These are phyloP conservation scores for Pythium pyrilobum DNA, from an alignment of 352 stramenopile genomes.

Conservation along the genomic window DNA sequence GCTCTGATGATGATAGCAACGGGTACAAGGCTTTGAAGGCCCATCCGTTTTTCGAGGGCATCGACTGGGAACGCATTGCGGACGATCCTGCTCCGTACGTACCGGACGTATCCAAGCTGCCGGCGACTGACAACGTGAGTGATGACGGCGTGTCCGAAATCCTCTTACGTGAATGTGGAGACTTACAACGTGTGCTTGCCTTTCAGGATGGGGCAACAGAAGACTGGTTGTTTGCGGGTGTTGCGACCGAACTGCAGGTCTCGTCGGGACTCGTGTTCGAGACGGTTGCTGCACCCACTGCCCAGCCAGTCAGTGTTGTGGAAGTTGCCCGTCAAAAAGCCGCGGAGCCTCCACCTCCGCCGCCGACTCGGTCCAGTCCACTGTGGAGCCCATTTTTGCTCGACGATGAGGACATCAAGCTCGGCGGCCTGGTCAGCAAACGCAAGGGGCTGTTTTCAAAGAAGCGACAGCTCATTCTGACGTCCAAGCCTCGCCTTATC, in stretches of 20 bases:
- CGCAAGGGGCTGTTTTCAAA: conserved; percentile 87
- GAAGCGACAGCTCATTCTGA: conserved; percentile 84
- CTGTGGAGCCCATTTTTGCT: conserved; percentile 85
- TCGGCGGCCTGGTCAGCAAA: conserved; percentile 83
- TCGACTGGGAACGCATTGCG: conserved; percentile 63
- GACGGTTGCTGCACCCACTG: conserved; percentile 32
- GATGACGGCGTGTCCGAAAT: not conserved
- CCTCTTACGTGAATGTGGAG: conserved; percentile 3
- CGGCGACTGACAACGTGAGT: conserved; percentile 64
- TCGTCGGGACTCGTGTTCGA: conserved; percentile 76
- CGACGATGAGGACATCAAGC: conserved; percentile 85
- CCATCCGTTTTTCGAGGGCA: conserved; percentile 81
- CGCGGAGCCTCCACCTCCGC: conserved; percentile 42
- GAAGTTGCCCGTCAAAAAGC: conserved; percentile 79
- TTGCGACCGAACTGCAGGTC: conserved; percentile 82
- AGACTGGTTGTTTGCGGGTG: conserved; percentile 84
- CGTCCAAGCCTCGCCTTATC: conserved; percentile 80
- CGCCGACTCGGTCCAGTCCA: conserved; percentile 65
- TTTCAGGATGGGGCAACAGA: conserved; percentile 77
- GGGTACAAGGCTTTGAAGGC: conserved; percentile 66
- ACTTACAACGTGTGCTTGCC: not conserved
- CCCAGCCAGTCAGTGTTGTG: conserved; percentile 52
- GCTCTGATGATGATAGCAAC: conserved; percentile 67
- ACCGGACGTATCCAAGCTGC: conserved; percentile 49
- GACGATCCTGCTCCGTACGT: conserved; percentile 49